Evolutionary conservation across 2,329 filamentous ascomycete genomes (phyloP).

Genomic region (Trichoderma semiorbis): DNA sequence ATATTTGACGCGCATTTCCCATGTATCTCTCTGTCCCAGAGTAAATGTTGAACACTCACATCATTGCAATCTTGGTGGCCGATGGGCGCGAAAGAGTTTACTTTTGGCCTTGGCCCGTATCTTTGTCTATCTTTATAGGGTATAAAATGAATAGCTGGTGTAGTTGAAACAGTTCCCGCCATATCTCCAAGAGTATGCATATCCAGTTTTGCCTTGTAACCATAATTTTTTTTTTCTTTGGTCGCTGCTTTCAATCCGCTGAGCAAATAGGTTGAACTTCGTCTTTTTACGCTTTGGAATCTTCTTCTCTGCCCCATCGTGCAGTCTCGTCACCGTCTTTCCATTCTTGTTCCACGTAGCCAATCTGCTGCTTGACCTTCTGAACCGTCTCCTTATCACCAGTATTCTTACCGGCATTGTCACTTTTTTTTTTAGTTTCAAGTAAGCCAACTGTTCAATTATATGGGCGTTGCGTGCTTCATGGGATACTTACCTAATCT

Average conservation of each 20-base stretch:
- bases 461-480: not conserved
- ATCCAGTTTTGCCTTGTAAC: not conserved
- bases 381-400: conserved; percentile 76
- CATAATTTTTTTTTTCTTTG: not conserved
- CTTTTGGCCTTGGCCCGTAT: not conserved
- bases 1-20: not conserved
- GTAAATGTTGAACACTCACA: not conserved
- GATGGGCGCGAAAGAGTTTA: not conserved
- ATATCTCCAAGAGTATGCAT: not conserved
- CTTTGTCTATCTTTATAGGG: conserved; percentile 12
- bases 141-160: conserved; percentile 2
- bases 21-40: not conserved
- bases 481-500: conserved; percentile 60
- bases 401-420: conserved; percentile 92
- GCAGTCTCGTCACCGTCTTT: conserved; percentile 76
- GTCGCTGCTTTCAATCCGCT: not conserved
- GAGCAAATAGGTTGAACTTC: not conserved
- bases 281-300: conserved; percentile 21
- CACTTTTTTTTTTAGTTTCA: conserved; percentile 40
- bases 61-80: not conserved
- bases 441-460: not conserved
- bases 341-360: conserved; percentile 85
- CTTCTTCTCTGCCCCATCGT: conserved; percentile 66
- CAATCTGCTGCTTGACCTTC: conserved; percentile 78
- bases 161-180: not conserved